phyloP scores from a whole-genome alignment of 2,329 filamentous ascomycete species.

The Lithohypha guttulata region DNA sequence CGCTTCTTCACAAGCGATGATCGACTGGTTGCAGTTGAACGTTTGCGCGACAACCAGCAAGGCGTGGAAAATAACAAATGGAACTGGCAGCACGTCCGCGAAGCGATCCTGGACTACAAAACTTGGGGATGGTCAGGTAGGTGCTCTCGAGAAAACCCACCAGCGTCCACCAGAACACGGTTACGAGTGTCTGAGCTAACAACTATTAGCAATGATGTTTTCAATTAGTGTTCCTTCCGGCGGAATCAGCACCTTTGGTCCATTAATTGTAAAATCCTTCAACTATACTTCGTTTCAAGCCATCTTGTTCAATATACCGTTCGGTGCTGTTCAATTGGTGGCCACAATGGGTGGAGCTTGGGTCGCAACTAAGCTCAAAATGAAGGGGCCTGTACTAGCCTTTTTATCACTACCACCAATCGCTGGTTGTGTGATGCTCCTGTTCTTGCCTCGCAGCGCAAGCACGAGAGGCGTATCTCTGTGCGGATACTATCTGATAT shows the following conservation, averaged over 20 bases:
- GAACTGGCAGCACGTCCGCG: slow-evolving; percentile 44
- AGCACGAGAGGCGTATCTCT: slow-evolving; percentile 42
- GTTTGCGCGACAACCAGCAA: slow-evolving; percentile 41
- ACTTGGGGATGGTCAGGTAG: slow-evolving; percentile 52
- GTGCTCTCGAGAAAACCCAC: no score
- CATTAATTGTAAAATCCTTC: slow-evolving; percentile 20
- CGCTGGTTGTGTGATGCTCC: slow-evolving; percentile 44
- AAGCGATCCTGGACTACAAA: slow-evolving; percentile 47
- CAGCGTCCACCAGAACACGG: no score
- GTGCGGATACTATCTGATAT: slow-evolving; percentile 48
- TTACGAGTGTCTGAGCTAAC: no score
- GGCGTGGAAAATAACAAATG: slow-evolving; percentile 33
- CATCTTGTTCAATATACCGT: slow-evolving; percentile 21
- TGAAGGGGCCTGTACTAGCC: slow-evolving; percentile 46
- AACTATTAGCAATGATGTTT: slow-evolving; percentile 40
- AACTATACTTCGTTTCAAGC: slow-evolving; percentile 18
- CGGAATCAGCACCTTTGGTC: slow-evolving; percentile 19
- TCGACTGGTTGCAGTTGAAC: slow-evolving; percentile 48
- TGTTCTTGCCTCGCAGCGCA: slow-evolving; percentile 38
- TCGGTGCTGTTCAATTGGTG: slow-evolving; percentile 43
- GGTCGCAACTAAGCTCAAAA: slow-evolving; percentile 43
- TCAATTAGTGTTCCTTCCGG: slow-evolving; percentile 36
- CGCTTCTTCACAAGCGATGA: slow-evolving; percentile 44
- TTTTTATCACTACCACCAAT: slow-evolving; percentile 48
- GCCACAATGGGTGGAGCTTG: slow-evolving; percentile 49